Evolutionary conservation across 1,284 basidiomycete genomes (phyloP).

Genomic region (Sporisorium reilianum): DNA sequence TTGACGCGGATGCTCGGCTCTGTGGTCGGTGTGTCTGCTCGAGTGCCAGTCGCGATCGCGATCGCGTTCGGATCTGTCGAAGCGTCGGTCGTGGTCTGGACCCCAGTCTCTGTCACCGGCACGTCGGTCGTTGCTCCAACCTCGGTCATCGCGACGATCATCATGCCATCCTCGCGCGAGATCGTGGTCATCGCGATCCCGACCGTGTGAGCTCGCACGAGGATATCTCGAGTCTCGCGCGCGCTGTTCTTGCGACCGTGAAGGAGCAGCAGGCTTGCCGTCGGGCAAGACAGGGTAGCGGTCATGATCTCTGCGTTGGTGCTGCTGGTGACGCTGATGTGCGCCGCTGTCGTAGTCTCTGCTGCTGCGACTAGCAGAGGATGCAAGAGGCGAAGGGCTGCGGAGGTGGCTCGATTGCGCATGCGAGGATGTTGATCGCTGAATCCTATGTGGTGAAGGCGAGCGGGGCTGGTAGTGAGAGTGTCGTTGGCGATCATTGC

Average conservation of each 20-base stretch:
- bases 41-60: conserved; percentile 5
- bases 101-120: conserved; percentile 3
- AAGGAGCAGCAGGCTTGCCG: background rate
- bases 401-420: conserved; percentile 10
- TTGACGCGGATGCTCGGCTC: conserved; percentile 6
- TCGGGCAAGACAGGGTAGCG: background rate
- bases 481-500: conserved; percentile 11
- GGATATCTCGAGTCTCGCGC: conserved; percentile 4
- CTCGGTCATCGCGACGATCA: conserved; percentile 4
- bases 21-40: conserved; percentile 7
- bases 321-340: conserved; percentile 9
- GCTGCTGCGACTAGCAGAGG: conserved; percentile 8
- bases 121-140: conserved; percentile 8
- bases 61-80: conserved; percentile 17
- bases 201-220: background rate
- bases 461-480: conserved; percentile 18
- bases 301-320: conserved; percentile 4
- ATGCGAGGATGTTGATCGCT: background rate
- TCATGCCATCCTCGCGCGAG: background rate
- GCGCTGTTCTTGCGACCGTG: conserved; percentile 4
- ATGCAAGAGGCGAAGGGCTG: conserved; percentile 31
- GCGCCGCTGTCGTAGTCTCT: background rate
- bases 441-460: conserved; percentile 15
- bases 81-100: background rate
- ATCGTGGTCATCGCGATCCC: conserved; percentile 5